These are phyloP conservation scores for Chlamydomonas incerta DNA, from an alignment of 139 green algal genomes.

Conservation along the genomic window DNA sequence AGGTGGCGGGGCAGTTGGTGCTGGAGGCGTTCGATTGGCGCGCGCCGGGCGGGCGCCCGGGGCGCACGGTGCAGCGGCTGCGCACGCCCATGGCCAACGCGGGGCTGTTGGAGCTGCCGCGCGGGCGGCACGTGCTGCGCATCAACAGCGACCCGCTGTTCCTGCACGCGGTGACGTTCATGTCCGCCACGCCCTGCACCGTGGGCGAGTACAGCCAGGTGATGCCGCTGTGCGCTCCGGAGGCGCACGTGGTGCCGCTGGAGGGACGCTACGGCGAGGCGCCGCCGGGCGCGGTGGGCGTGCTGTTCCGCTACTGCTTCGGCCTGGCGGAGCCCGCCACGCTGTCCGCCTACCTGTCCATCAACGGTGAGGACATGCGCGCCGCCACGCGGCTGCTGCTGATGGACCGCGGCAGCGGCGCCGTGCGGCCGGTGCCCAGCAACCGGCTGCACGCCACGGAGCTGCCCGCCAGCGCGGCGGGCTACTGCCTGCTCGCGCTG, in stretches of 20 bases:
- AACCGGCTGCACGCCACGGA: conserved; percentile 29
- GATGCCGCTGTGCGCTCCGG: neutral
- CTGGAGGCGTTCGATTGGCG: conserved; percentile 57
- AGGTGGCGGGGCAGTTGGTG: conserved; percentile 49
- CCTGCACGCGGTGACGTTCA: conserved; percentile 62
- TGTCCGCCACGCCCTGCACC: conserved; percentile 23
- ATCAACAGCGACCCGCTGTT: conserved; percentile 40
- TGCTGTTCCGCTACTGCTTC: conserved; percentile 49
- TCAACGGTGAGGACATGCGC: conserved; percentile 55
- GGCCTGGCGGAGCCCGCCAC: conserved; percentile 15
- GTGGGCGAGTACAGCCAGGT: conserved; percentile 44
- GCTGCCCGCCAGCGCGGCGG: neutral
- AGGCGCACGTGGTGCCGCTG: neutral
- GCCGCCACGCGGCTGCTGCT: conserved; percentile 46
- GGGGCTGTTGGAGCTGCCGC: conserved; percentile 61
- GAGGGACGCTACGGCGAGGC: conserved; percentile 4
- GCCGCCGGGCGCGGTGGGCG: neutral
- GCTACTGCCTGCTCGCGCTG: conserved; percentile 60
- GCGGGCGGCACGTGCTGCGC: conserved; percentile 72
- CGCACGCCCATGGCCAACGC: conserved; percentile 48
- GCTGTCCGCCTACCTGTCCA: conserved; percentile 34
- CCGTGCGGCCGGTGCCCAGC: conserved; percentile 15
- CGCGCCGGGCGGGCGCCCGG: conserved; percentile 8
- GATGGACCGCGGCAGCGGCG: conserved; percentile 46
- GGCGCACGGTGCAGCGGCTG: conserved; percentile 56